These are phyloP conservation scores for Talaromyces sp. DNA, from an alignment of 2,329 filamentous ascomycete species.

Conservation along the genomic window DNA sequence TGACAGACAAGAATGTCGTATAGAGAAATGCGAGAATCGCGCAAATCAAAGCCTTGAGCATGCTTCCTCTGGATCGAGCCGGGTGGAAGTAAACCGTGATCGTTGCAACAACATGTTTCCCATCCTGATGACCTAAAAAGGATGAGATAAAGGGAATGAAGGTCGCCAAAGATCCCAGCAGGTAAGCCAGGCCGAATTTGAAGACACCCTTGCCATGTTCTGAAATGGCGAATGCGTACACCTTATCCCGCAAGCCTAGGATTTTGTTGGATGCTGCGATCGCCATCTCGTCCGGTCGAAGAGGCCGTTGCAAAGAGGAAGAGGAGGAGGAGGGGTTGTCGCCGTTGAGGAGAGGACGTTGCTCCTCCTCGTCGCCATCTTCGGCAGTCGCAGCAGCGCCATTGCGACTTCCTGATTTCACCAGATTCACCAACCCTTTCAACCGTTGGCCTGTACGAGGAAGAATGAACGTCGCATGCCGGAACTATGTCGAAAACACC, in stretches of 20 bases:
- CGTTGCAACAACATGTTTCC: constrained; percentile 90
- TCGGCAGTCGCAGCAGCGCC: constrained; percentile 34
- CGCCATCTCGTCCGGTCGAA: constrained; percentile 15
- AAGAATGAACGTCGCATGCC: constrained; percentile 81
- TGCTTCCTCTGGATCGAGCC: constrained; percentile 76
- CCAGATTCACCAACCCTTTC: constrained; percentile 71
- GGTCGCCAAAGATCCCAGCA: constrained; percentile 79
- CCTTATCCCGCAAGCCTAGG: constrained; percentile 34
- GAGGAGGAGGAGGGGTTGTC: not conserved
- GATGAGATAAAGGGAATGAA: constrained; percentile 69
- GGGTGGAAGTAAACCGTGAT: constrained; percentile 95
- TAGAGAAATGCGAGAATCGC: constrained; percentile 75
- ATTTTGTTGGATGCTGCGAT: constrained; percentile 23
- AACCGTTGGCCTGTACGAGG: constrained; percentile 81
- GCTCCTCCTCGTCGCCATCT: constrained; percentile 38
- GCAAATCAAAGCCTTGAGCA: constrained; percentile 78
- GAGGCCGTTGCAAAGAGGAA: not conserved
- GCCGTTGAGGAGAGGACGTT: constrained; percentile 28
- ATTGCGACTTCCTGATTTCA: constrained; percentile 63
- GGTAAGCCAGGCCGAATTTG: constrained; percentile 87
- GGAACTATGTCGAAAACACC: constrained; percentile 49
- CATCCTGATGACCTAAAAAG: constrained; percentile 76
- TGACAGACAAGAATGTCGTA: constrained; percentile 66
- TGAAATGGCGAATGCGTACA: constrained; percentile 61
- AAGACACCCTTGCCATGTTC: constrained; percentile 73